A percentile compares a stretch with the other conserved stretches of the same genome.
Evolutionary conservation across 75 land plant species (phyloP).

Genomic region (Chamaecyparis obtusa): DNA sequence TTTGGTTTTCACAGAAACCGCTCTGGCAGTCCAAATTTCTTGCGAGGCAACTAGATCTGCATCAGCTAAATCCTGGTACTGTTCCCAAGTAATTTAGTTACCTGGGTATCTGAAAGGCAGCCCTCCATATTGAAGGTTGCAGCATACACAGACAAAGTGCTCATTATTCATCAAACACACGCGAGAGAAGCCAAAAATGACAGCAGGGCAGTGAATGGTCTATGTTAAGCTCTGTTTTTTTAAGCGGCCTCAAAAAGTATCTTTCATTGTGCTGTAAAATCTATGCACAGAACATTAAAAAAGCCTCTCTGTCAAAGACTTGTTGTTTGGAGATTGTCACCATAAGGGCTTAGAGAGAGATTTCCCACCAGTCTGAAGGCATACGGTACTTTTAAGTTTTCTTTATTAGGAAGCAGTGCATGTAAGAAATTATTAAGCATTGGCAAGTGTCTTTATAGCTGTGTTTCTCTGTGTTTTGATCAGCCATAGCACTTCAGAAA

Average conservation of each 20-base stretch:
- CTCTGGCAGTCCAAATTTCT: conserved; percentile 75
- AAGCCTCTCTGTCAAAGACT: conserved; percentile 52
- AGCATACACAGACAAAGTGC: conserved; percentile 60
- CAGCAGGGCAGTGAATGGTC: conserved; percentile 61
- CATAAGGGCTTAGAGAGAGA: conserved; percentile 65
- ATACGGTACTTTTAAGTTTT: conserved; percentile 50
- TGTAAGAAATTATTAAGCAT: conserved; percentile 61
- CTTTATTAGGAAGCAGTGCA: conserved; percentile 49
- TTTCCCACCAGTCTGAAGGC: conserved; percentile 68
- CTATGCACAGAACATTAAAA: conserved; percentile 47
- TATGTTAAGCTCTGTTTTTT: conserved; percentile 38
- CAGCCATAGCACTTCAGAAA: conserved; percentile 57
- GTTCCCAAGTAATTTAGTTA: conserved; percentile 39
- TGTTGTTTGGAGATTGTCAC: conserved; percentile 39
- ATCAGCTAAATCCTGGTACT: conserved; percentile 57
- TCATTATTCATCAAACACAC: conserved; percentile 51
- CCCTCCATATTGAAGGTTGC: conserved; percentile 51
- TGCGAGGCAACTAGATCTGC: conserved; percentile 77
- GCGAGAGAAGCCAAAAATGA: conserved; percentile 66
- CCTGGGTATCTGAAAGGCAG: conserved; percentile 46
- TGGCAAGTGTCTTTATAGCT: conserved; percentile 30
- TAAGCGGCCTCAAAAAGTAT: conserved; percentile 36
- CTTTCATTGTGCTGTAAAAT: conserved; percentile 63
- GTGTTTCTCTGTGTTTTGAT: conserved; percentile 28
- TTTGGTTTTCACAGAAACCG: conserved; percentile 65